Evolutionary conservation across 1,139 yeast species (phyloP), one percentile per base, ranked within the genome.

Genomic region (Geotrichum candidum): DNA sequence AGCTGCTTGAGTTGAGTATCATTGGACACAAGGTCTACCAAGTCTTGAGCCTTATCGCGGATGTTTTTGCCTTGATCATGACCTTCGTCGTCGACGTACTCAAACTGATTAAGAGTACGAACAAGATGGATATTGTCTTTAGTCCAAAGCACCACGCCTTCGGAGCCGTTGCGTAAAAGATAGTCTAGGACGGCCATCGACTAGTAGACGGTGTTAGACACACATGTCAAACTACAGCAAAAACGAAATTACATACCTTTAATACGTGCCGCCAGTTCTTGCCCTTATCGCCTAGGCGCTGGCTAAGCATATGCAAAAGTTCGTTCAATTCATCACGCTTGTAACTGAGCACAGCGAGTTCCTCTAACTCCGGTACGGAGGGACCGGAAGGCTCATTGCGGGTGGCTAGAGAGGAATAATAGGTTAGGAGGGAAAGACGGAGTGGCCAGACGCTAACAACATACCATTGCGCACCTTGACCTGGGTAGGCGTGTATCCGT

Each of bases 251-350:
- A 55, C 62, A 5, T 46, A 76, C 76, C 68, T 94, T 95, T 67
- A 96, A 94, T 54, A 94, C 94, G 75, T 94, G 99, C 68, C 97
- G 84, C 99, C 99, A 94, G 76, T 94, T 90, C 74, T 92, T 94
- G 64, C 99, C 99, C 78, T 92, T 92, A 72, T 94, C 99, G 72
- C 94, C 94, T 69, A 95, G 80, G 67, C 99, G 83, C 68, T 92
- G 86, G 76, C 92, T 99, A 60, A 94, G 76, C 90, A 95, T 91
- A 72, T 94, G 98, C 96, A 94, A 89, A 57, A 94, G 85, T 70
- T 92, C 97, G 71, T 90, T 82, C 68, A 92, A 86, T 68, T 90
- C 96, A 7, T 89, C 85, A 67, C 82, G 80, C 67, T 86, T 88
- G 72, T 84, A 88, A 1, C 97, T 88, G 68, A 83, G 80, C 63